Percentiles rank a stretch among this genome's conserved stretches.
Evolutionary conservation across 768 basidiomycete genomes (phyloP).

Genomic region (Gloeophyllum trabeum): DNA sequence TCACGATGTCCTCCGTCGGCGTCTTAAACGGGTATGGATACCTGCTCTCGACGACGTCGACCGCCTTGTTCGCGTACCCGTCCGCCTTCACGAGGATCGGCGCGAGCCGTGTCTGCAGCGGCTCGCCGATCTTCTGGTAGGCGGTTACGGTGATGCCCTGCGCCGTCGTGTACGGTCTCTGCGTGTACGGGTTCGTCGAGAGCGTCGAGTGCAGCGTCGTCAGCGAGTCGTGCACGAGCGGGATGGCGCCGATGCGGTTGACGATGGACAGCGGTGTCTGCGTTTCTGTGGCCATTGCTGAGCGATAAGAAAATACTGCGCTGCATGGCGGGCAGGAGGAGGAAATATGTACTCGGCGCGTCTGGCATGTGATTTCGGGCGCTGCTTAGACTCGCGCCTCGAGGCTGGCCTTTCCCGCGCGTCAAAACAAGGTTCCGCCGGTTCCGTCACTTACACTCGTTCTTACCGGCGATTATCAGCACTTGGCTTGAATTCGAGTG

Average conservation of each 20-base stretch:
- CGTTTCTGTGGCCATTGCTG: conserved; percentile 25
- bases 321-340: not conserved
- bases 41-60: conserved; percentile 60
- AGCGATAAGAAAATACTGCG: not conserved
- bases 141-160: conserved; percentile 48
- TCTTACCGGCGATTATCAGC: no score
- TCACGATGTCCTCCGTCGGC: conserved; percentile 59
- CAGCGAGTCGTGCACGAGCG: conserved; percentile 56
- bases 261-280: conserved; percentile 45
- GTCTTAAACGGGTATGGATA: conserved; percentile 72
- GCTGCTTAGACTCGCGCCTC: no score
- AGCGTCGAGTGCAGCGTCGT: conserved; percentile 49
- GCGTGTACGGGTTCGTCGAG: conserved; percentile 46
- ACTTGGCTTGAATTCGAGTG: no score
- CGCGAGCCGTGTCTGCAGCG: conserved; percentile 52
- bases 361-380: not conserved
- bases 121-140: conserved; percentile 35
- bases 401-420: no score
- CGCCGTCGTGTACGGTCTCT: conserved; percentile 54
- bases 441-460: no score
- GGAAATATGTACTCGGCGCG: not conserved
- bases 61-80: conserved; percentile 59
- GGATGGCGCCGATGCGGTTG: conserved; percentile 58
- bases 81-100: conserved; percentile 57
- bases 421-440: no score